These are phyloP conservation scores for Funneliformis mosseae DNA, from an alignment of 192 early-diverging fungal genomes.

Conservation along the genomic window DNA sequence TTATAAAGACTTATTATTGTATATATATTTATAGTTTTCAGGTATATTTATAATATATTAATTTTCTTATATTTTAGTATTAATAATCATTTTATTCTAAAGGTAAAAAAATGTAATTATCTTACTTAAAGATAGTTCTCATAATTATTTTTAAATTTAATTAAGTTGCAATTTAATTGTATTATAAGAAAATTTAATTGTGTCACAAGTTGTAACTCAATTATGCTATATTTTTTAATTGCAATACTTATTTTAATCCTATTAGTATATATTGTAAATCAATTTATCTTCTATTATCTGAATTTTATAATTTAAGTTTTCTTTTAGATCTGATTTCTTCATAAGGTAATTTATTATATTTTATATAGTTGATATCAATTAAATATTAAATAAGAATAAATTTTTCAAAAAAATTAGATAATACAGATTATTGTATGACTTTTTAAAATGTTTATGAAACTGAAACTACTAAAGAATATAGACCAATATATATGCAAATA, in stretches of 20 bases:
- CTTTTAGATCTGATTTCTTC: neutral
- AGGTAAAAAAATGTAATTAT: neutral
- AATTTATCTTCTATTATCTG: neutral
- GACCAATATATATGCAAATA: neutral
- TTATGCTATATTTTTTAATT: too few relatives aligned
- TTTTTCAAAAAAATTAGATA: too few relatives aligned
- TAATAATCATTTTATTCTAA: too few relatives aligned
- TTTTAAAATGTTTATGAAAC: neutral
- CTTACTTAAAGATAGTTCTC: too few relatives aligned
- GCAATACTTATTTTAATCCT: too few relatives aligned
- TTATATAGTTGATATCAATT: neutral
- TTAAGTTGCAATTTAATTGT: too few relatives aligned
- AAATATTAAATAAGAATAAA: neutral
- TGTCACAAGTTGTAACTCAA: too few relatives aligned
- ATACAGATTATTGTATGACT: neutral
- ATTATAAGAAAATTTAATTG: too few relatives aligned
- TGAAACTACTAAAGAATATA: neutral
- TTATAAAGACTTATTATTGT: neutral
- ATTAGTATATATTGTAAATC: neutral
- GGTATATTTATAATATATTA: neutral
- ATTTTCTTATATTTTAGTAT: neutral
- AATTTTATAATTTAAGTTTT: neutral
- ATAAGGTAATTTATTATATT: neutral
- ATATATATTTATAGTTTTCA: neutral
- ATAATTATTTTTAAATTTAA: too few relatives aligned